Evolutionary conservation across 768 basidiomycete species (phyloP), one percentile per base, ranked within the genome.

Genomic region (Wakefieldia striispora): DNA sequence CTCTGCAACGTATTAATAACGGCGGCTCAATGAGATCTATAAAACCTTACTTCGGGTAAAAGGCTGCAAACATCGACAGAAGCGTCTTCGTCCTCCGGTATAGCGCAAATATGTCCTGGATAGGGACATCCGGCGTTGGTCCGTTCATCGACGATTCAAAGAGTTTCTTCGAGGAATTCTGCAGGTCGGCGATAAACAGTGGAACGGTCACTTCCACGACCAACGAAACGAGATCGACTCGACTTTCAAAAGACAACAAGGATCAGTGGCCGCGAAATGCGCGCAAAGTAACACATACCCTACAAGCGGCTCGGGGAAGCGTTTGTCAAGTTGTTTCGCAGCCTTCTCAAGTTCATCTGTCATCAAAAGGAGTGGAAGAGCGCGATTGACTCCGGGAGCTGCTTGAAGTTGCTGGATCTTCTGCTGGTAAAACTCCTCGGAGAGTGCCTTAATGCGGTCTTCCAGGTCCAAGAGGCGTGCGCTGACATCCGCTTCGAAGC

Each of bases 331-430:
- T 21, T 77, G 70, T 67, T 95, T 94, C 16, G 88, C 82, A 33
- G 76, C 72, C 66, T 92, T 95, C 75, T 95, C 92, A 2, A 97
- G 70, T 70, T 95, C 95, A 40, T 88, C 86, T 4, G 90, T 91
- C 80, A 95, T 82, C 24, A 89, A 67, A 24, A 95, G 70, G 33
- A 95, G 70, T 1, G 92, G 91, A 31, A 91, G 70, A 0, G 92
- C 90, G 36, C 85, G 76, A 59, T 93, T 92, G 12, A 88, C 86
- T 1, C 89, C 90, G 4, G 88, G 87, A 6, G 82, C 72, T 3
- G 79, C 70, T 56, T 82, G 81, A 58, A 88, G 72, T 57, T 85
- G 82, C 37, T 78, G 74, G 57, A 82, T 77, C 69, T 81, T 86
- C 47, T 70, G 66, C 14, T 78, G 79, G 60, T 86, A 91, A 70